Conservation (phyloP, 108 stramenopile genomes). For the Skeletonema costatum region DNA sequence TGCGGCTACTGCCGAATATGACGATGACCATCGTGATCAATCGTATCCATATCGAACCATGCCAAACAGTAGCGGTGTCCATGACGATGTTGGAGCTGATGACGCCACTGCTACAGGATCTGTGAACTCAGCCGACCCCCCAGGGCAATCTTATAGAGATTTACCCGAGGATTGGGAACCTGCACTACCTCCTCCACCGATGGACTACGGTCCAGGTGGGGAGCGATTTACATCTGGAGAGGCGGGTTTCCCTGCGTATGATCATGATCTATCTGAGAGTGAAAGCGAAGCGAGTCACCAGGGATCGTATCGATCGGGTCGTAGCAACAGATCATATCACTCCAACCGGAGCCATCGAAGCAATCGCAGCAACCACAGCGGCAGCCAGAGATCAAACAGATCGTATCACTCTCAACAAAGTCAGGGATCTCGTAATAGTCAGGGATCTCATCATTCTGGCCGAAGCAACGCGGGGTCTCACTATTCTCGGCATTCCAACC, state of each 20-base stretch:
- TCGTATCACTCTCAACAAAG: not conserved
- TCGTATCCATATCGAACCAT: not conserved
- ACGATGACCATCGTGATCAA: not conserved
- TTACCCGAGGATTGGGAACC: conserved; percentile 11
- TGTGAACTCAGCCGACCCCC: conserved; percentile 2
- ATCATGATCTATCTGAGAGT: not conserved
- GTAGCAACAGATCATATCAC: not conserved
- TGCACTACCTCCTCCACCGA: not conserved
- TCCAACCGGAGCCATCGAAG: not conserved
- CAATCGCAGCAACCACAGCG: not conserved
- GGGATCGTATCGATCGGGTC: conserved; percentile 1
- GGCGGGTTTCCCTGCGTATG: not conserved
- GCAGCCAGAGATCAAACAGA: not conserved
- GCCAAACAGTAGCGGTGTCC: not conserved
- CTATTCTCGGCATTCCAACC: conserved; percentile 1
- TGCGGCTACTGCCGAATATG: not conserved
- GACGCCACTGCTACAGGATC: not conserved
- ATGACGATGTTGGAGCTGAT: not conserved
- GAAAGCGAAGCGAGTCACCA: not conserved
- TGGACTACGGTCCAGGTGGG: not conserved
- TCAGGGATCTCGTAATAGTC: not conserved
- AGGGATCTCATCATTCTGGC: not conserved
- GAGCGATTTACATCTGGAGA: not conserved
- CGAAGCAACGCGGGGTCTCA: not conserved
- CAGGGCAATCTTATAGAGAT: conserved; percentile 1